Evolutionary conservation across 228 moss, liverwort and hornwort species (phyloP), one percentile per base, ranked within the genome.

Genomic region (Sphagnum fallax): DNA sequence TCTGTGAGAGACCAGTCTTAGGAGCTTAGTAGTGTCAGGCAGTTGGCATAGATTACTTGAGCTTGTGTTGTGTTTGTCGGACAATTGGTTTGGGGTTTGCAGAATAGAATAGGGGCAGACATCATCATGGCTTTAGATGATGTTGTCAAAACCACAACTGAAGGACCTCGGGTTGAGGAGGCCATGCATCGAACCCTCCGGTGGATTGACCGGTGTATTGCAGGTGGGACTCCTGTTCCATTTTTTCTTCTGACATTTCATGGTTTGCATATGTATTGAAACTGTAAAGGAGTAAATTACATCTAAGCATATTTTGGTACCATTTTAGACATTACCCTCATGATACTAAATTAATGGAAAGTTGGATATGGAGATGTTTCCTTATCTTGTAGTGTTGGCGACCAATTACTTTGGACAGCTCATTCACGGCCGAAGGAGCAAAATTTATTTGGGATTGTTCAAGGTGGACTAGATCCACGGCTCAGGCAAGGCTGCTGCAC

Each of bases 51-150:
- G 2, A 32, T 32, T 32, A 32, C 32, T 32, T 32, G 32, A 32
- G 32, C 32, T 32, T 3, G 32, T 32, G 32, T 32, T 32, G 32
- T 32, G 32, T 32, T 32, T 32, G 32, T 32, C 2, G 3, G 32
- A 32, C 32, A 32, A 32, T 32, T 32, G 32, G 32, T 32, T 32
- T 32, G 32, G 32, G 32, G 32, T 32, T 32, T 74, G 71, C 90
- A 97, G 97, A 97, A 93, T 71, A 93, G 91, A 82, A 97, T 97
- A 79, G 97, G 97, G 52, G 97, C 97, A 50, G 97, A 97, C 68
- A 93, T 97, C 67, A 97, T 97, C 50, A 97, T 97, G 97, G 97
- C 97, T 16, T 88, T 97, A 64, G 97, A 97, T 82, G 97, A 97
- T 80, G 97, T 97, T 61, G 97, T 97, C 70, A 93, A 93, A 76